These are phyloP conservation scores for Chaetomium globosum DNA, from an alignment of 2,329 filamentous ascomycete species.

Conservation along the genomic window DNA sequence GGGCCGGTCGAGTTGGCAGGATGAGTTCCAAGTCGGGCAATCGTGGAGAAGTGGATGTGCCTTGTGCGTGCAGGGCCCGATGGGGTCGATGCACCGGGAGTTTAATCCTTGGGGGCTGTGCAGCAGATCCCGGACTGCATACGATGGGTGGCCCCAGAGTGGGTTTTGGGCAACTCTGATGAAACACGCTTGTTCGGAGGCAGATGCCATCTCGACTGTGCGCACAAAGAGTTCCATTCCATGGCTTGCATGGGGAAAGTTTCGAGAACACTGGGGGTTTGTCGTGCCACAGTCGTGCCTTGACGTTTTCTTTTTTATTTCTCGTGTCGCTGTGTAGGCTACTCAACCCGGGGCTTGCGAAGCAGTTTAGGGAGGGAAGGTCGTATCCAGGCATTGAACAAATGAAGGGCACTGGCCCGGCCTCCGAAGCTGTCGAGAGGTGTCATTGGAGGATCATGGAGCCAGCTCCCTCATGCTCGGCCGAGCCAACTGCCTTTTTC, in stretches of 20 bases:
- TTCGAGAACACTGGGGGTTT: background rate
- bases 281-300: background rate
- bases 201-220: background rate
- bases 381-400: background rate
- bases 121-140: conserved; percentile 15
- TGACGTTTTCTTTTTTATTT: background rate
- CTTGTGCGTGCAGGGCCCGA: background rate
- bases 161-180: background rate
- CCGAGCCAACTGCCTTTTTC: background rate
- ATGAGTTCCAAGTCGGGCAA: background rate
- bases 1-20: background rate
- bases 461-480: background rate
- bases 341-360: background rate
- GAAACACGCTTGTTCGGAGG: conserved; percentile 7
- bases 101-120: conserved; percentile 5
- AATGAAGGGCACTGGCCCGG: background rate
- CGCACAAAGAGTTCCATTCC: background rate
- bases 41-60: conserved; percentile 1
- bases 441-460: conserved; percentile 14
- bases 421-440: background rate
- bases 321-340: background rate
- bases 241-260: background rate
- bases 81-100: conserved; percentile 6
- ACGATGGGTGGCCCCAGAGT: background rate
- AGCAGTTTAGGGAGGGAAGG: no score